These are phyloP conservation scores for Alternaria infectoria DNA, from an alignment of 2,329 filamentous ascomycete genomes.

Conservation along the genomic window DNA sequence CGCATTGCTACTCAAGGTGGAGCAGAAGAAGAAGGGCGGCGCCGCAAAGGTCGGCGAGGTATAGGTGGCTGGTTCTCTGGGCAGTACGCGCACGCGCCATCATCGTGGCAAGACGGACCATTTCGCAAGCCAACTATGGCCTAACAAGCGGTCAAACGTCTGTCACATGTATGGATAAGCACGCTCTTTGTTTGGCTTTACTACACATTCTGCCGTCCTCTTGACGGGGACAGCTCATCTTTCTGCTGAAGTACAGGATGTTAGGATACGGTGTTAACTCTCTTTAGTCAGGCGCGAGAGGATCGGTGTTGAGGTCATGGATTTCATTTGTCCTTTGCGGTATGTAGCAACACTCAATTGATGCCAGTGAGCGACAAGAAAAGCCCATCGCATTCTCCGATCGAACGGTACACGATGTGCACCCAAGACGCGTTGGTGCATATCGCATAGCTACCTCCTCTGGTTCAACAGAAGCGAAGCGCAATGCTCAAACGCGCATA, in stretches of 20 bases:
- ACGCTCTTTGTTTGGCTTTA: slow-evolving; percentile 26
- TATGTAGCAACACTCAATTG: slow-evolving; percentile 35
- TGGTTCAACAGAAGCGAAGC: background rate
- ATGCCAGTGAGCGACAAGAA: slow-evolving; percentile 9
- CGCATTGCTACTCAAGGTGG: slow-evolving; percentile 91
- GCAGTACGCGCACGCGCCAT: slow-evolving; percentile 4
- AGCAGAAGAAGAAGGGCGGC: slow-evolving; percentile 98
- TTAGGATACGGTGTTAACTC: slow-evolving; percentile 28
- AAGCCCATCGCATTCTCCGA: background rate
- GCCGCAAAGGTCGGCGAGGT: slow-evolving; percentile 61
- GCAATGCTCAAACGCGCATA: background rate
- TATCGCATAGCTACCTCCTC: background rate
- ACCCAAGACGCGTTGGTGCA: background rate
- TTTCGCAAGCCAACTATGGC: background rate
- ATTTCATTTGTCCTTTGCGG: slow-evolving; percentile 25
- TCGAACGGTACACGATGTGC: background rate
- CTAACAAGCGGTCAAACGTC: background rate
- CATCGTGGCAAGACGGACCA: slow-evolving; percentile 1
- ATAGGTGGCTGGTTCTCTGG: slow-evolving; percentile 15
- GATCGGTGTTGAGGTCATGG: slow-evolving; percentile 32
- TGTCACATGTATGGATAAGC: slow-evolving; percentile 11
- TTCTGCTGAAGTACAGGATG: slow-evolving; percentile 15
- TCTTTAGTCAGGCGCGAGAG: slow-evolving; percentile 32
- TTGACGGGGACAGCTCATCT: slow-evolving; percentile 9
- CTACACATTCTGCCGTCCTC: slow-evolving; percentile 17